phyloP scores from a whole-genome alignment of 495 filamentous ascomycete genomes.

The Lindgomyces ingoldianus region DNA sequence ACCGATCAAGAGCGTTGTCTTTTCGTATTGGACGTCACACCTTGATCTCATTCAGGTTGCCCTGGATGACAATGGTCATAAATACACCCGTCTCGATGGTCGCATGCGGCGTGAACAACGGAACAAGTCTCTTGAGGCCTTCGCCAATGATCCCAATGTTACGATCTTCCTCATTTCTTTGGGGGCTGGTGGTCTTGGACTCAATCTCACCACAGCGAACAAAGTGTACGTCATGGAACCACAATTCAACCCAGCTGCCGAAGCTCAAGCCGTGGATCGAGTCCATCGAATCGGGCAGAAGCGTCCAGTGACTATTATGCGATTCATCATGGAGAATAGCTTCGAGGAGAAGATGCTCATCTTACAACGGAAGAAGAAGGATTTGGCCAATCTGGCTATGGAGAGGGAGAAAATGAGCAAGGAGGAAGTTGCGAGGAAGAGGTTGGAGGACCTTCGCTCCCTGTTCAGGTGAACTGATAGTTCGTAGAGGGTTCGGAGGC shows the following conservation, averaged over 20 bases:
- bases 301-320: slow-evolving; percentile 73
- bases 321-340: slow-evolving; percentile 84
- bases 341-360: slow-evolving; percentile 94
- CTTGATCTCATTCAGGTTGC: slow-evolving; percentile 91
- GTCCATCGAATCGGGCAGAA: slow-evolving; percentile 92
- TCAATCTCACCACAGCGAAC: slow-evolving; percentile 85
- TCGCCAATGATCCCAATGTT: slow-evolving; percentile 70
- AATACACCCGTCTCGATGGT: slow-evolving; percentile 82
- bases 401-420: slow-evolving; percentile 69
- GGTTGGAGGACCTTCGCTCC: slow-evolving; percentile 75
- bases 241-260: slow-evolving; percentile 92
- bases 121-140: slow-evolving; percentile 68
- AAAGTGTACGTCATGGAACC: slow-evolving; percentile 97
- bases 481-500: too few species aligned
- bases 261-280: slow-evolving; percentile 91
- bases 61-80: slow-evolving; percentile 64
- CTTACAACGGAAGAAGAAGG: slow-evolving; percentile 86
- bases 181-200: slow-evolving; percentile 84
- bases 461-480: slow-evolving; percentile 83
- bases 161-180: slow-evolving; percentile 88
- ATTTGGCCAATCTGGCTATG: slow-evolving; percentile 84
- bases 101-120: slow-evolving; percentile 75
- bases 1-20: slow-evolving; percentile 87
- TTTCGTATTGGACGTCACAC: slow-evolving; percentile 91
- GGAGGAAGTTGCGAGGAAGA: slow-evolving; percentile 70